These are phyloP conservation scores for Umbelopsis sp. DNA, from an alignment of 192 early-diverging fungal species.

Conservation along the genomic window DNA sequence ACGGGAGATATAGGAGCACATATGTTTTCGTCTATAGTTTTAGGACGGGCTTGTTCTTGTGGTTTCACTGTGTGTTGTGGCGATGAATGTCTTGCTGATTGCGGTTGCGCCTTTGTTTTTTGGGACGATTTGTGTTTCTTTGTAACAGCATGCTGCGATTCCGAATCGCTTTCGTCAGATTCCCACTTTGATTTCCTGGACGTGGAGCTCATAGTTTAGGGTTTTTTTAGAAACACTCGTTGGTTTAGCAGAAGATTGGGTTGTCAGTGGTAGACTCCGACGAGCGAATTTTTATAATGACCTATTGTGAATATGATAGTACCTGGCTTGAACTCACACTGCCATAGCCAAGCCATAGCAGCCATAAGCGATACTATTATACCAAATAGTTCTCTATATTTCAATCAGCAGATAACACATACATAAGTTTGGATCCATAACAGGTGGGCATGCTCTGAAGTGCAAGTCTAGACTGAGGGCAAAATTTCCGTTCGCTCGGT, in stretches of 20 bases:
- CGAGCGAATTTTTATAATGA: too few relatives aligned
- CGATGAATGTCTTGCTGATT: neutral
- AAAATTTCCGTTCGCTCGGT: neutral
- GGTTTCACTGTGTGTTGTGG: neutral
- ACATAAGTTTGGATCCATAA: too few relatives aligned
- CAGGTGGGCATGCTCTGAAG: neutral
- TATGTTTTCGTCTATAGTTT: neutral
- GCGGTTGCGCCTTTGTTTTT: neutral
- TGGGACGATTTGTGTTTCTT: neutral
- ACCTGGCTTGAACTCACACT: too few relatives aligned
- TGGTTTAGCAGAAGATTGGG: too few relatives aligned
- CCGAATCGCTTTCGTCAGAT: conserved; percentile 23
- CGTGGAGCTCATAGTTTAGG: conserved; percentile 12
- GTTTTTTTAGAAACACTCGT: too few relatives aligned
- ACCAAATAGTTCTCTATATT: too few relatives aligned
- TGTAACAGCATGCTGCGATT: neutral
- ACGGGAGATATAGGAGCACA: conserved; percentile 3
- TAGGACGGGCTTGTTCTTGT: neutral
- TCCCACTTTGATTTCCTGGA: conserved; percentile 30
- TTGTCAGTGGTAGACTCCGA: too few relatives aligned
- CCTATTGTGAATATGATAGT: too few relatives aligned
- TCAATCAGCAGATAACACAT: too few relatives aligned
- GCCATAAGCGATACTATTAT: too few relatives aligned
- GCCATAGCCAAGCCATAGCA: too few relatives aligned
- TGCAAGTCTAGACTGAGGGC: neutral